phyloP scores from a whole-genome alignment of 2,329 filamentous ascomycete species.

The Alternaria longipes region DNA sequence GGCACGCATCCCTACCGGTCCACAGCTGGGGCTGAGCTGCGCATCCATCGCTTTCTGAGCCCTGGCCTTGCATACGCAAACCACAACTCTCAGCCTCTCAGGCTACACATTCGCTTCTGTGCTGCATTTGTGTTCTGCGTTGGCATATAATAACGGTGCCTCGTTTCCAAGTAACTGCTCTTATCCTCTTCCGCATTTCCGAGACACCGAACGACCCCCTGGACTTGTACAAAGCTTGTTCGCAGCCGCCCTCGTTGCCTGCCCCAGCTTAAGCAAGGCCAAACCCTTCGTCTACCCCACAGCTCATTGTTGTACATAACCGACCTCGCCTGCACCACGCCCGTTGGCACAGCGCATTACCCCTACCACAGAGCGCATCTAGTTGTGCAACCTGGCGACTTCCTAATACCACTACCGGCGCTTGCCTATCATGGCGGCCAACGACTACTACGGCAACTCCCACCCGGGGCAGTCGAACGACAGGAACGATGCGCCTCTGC shows the following conservation, averaged over 20 bases:
- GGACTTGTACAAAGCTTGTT: slow-evolving; percentile 2
- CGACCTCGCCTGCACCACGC: not conserved
- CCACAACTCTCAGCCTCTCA: slow-evolving; percentile 19
- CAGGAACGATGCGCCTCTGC: slow-evolving; percentile 50
- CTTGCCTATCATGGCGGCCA: slow-evolving; percentile 54
- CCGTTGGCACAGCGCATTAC: not conserved
- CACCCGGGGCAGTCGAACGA: slow-evolving; percentile 35
- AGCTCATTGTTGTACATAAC: slow-evolving; percentile 8
- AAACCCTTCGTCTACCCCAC: slow-evolving; percentile 13
- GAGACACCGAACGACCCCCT: slow-evolving; percentile 6
- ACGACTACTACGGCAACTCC: slow-evolving; percentile 68
- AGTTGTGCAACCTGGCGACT: not conserved
- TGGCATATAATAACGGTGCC: not conserved
- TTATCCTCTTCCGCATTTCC: not conserved
- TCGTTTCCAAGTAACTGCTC: not conserved
- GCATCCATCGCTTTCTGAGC: slow-evolving; percentile 14
- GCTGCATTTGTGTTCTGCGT: not conserved
- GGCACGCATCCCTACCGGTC: slow-evolving; percentile 6
- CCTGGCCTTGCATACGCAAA: slow-evolving; percentile 20
- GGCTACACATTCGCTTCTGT: slow-evolving; percentile 14
- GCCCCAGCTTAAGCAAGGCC: slow-evolving; percentile 9
- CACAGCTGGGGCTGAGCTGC: slow-evolving; percentile 15
- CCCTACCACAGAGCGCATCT: not conserved
- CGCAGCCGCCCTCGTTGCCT: not conserved
- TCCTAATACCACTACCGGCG: not conserved